Evolutionary conservation across 2,329 filamentous ascomycete genomes (phyloP), one percentile per base, ranked within the genome.

Genomic region (Clarireedia monteithiana): DNA sequence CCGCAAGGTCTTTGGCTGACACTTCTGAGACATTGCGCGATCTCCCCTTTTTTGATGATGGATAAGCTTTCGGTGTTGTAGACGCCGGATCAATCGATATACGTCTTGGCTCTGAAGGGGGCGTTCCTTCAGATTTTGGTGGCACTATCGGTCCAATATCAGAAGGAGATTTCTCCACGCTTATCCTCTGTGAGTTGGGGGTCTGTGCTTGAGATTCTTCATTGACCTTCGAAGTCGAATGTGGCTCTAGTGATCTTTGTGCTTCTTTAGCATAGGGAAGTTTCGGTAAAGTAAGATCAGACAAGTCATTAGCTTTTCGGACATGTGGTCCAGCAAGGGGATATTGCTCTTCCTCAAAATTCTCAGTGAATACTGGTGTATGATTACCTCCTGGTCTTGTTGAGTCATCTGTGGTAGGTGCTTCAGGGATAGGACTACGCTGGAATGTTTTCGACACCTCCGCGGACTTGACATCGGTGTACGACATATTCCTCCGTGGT

Each of bases 351-450:
- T 81, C 77, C 49, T 77, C 76, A 57, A 82, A 78, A 59, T 81
- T 73, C 61, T 83, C 79, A 14, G 68, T 73, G 60, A 82, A 83
- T 1, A 79, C 71, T 5, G 79, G 78, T 1, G 77, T 79, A 59
- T 80, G 77, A 55, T 73, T 74, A 12, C 72, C 67, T 30, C 62
- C 63, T 53, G 64, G 65, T 63, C 65, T 66, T 15, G 63, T 61
- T 46, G 57, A 59, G 17, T 65, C 64, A 36, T 66, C 63, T 39
- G 51, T 52, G 24, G 38, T 58, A 9, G 47, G 27, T 14, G 34
- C 34, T 39, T 58, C 55, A 1, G 36, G 23, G 39, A 44, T 17
- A 47, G 60, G 26, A 53, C 63, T 66, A 20, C 62, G 58, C 49
- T 64, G 66, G 50, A 58, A 63, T 45, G 61, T 30, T 34, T 51